Evolutionary conservation across 2,329 filamentous ascomycete species (phyloP).

Genomic region (Aspergillus tamarii): DNA sequence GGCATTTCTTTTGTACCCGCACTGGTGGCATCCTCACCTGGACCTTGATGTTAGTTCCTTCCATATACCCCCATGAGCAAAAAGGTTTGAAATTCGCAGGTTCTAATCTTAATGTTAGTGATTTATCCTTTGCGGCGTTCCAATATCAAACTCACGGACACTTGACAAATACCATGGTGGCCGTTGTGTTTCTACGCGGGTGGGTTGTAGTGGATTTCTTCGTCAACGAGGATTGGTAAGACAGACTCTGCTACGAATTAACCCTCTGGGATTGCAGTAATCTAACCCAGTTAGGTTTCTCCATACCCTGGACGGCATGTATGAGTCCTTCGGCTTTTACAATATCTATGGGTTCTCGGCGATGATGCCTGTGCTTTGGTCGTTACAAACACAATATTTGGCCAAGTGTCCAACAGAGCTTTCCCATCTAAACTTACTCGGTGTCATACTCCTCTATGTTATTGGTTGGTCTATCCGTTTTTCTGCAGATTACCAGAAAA

Average conservation of each 20-base stretch:
- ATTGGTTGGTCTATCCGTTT: not conserved
- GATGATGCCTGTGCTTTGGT: not conserved
- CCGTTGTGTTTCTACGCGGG: not conserved
- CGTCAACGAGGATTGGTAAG: not conserved
- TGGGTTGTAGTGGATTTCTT: not conserved
- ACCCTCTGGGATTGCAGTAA: no score
- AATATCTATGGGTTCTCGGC: not conserved
- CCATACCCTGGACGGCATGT: not conserved
- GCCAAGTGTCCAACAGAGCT: no score
- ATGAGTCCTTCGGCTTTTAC: not conserved
- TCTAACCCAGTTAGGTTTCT: not conserved
- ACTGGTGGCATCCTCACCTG: not conserved
- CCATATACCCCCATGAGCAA: no score
- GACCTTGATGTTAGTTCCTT: no score
- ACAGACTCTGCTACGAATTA: no score
- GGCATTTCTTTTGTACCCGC: not conserved
- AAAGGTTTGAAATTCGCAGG: no score
- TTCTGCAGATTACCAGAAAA: not conserved
- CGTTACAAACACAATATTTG: not conserved
- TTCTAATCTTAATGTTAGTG: no score
- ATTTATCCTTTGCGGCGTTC: not conserved
- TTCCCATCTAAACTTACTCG: no score
- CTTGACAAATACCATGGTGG: not conserved
- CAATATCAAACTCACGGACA: not conserved
- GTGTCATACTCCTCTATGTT: not conserved